Base-by-base conservation (phyloP, 805 yeast genomes). In the Starmera amethionina region DNA sequence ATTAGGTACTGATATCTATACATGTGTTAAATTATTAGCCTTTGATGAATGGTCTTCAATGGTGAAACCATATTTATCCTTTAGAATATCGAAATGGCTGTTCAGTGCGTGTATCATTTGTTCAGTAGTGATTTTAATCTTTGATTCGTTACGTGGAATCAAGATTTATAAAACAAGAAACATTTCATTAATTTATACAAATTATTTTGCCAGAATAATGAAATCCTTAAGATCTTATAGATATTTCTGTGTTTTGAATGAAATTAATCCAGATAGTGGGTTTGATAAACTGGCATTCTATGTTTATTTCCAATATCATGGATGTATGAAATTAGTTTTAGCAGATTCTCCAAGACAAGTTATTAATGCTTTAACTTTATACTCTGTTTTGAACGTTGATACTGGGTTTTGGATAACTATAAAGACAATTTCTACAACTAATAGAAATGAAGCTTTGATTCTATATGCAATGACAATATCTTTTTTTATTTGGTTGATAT, bases 341-440 rank as follows among this genome's bases (percentile, higher is more conserved):
- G 88, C 95, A 0, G 95, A 87, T 49, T 71, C 88, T 14, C 96
- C 96, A 19, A 75, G 96, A 60, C 96, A 87, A 60, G 79, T 84
- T 2, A 73, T 87, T 46, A 87, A 87, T 54, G 82, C 88, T 25
- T 64, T 83, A 48, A 85, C 96, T 0, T 61, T 82, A 16, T 73
- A 69, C 60, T 70, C 77, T 3, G 74, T 72, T 5, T 52, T 72
- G 15, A 52, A 69, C 12, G 50, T 62, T 14, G 55, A 56, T 30
- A 42, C 52, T 7, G 56, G 52, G 13, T 58, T 68, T 39, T 42
- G 47, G 48, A 42, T 42, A 1, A 75, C 78, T 35, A 70, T 86
- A 36, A 64, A 66, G 46, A 47, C 58, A 3, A 73, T 84, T 13
- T 86, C 90, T n/a, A 56, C 64, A 13, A 66, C 75, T 12, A 79